Percentiles rank a stretch among this genome's conserved stretches.
Evolutionary conservation across 2,329 filamentous ascomycete species (phyloP).

Genomic region (Tothia fuscella): DNA sequence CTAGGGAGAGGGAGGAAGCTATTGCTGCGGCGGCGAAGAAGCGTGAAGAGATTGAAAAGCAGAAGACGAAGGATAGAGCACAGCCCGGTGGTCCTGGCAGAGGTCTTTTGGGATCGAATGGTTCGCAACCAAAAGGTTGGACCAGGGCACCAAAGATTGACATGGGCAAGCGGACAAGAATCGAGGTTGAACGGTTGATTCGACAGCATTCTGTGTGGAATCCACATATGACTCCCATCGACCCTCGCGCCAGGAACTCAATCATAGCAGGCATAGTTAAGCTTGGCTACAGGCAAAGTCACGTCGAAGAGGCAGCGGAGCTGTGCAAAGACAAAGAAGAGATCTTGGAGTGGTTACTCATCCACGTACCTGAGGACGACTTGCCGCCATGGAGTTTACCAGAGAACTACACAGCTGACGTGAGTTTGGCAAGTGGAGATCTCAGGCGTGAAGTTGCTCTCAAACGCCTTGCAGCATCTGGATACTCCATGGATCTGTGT

Average conservation of each 20-base stretch:
- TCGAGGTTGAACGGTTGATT: constrained; percentile 68
- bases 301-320: constrained; percentile 75
- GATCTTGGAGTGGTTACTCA: constrained; percentile 86
- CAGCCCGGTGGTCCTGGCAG: constrained; percentile 23
- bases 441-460: constrained; percentile 70
- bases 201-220: constrained; percentile 79
- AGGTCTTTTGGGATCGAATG: constrained; percentile 27
- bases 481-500: constrained; percentile 78
- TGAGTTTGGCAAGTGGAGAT: constrained; percentile 74
- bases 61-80: constrained; percentile 31
- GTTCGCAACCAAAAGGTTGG: constrained; percentile 53
- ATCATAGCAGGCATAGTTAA: constrained; percentile 62
- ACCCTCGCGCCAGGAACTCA: constrained; percentile 40
- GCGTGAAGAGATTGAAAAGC: constrained; percentile 54
- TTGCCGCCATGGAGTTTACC: constrained; percentile 86
- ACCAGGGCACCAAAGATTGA: constrained; percentile 78
- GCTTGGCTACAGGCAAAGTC: constrained; percentile 81
- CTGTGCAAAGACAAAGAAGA: constrained; percentile 89
- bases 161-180: constrained; percentile 71
- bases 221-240: constrained; percentile 58
- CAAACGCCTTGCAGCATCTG: constrained; percentile 67
- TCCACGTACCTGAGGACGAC: constrained; percentile 95
- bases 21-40: constrained; percentile 69
- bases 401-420: constrained; percentile 80
- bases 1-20: constrained; percentile 67